These are phyloP conservation scores for Ceratocystis cacaofunesta DNA, from an alignment of 2,329 filamentous ascomycete species.

Conservation along the genomic window DNA sequence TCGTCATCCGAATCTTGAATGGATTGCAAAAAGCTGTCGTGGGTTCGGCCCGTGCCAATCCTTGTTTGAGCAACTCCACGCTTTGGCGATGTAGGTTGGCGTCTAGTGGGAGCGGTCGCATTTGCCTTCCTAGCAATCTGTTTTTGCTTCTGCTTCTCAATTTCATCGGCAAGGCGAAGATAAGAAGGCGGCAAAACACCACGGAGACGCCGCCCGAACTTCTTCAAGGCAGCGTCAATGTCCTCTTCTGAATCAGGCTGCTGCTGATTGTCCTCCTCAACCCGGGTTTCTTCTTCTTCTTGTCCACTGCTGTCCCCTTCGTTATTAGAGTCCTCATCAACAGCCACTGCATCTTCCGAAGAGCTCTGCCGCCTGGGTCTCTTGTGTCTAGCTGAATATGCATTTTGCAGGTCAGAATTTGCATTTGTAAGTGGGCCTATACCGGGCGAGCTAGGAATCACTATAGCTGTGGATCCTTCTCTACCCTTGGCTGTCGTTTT, in stretches of 20 bases:
- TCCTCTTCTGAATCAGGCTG: conserved; percentile 22
- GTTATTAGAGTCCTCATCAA: conserved; percentile 13
- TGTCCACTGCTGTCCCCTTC: not conserved
- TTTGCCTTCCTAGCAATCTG: not conserved
- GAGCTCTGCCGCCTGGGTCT: conserved; percentile 16
- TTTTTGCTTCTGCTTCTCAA: conserved; percentile 20
- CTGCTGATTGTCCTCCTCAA: conserved; percentile 22
- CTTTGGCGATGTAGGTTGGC: conserved; percentile 5
- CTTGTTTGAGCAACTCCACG: conserved; percentile 12
- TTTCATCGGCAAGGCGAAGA: conserved; percentile 42
- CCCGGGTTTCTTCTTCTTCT: conserved; percentile 17
- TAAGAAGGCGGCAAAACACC: conserved; percentile 54
- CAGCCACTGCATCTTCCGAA: conserved; percentile 20
- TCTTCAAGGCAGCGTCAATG: conserved; percentile 10
- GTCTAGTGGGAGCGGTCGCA: not conserved
- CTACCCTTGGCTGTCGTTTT: not conserved
- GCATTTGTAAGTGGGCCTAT: not conserved
- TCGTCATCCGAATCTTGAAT: conserved; percentile 18
- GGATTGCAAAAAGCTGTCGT: conserved; percentile 10
- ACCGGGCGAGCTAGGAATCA: conserved; percentile 8
- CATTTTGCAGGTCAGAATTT: not conserved
- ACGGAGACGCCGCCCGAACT: conserved; percentile 32
- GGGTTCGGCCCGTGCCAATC: not conserved
- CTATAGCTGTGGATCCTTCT: not conserved
- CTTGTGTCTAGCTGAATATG: not conserved